Evolutionary conservation across 768 basidiomycete species (phyloP).

Genomic region (Pholiota microspora): DNA sequence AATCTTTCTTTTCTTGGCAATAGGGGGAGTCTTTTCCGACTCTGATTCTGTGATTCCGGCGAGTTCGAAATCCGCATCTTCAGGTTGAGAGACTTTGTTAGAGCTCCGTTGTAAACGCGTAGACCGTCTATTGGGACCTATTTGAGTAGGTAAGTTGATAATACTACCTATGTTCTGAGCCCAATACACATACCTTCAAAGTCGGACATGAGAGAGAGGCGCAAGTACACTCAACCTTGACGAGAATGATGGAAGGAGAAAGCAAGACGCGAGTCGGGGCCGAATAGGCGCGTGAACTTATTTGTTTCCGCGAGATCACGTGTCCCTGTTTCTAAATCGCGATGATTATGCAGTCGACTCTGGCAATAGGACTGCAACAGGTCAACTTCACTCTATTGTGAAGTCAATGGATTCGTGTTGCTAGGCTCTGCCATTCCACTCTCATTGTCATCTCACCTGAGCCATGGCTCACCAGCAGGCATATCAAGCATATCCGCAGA

Average conservation of each 20-base stretch:
- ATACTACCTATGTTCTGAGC: no score
- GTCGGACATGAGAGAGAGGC: no score
- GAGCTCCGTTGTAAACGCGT: background rate
- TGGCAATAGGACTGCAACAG: slow-evolving; percentile 13
- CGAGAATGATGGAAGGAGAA: background rate
- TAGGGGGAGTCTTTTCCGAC: background rate
- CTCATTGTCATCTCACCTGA: background rate
- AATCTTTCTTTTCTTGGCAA: background rate
- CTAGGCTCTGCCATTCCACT: no score
- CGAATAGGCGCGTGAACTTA: no score
- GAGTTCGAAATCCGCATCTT: background rate
- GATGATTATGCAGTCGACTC: slow-evolving; percentile 8
- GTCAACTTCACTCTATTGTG: slow-evolving; percentile 14
- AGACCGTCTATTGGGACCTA: background rate
- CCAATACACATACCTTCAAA: no score
- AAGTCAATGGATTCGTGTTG: slow-evolving; percentile 17
- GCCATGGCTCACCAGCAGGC: slow-evolving; percentile 53
- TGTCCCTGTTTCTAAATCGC: slow-evolving; percentile 23
- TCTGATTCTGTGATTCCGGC: background rate
- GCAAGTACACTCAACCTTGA: no score
- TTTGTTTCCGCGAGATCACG: slow-evolving; percentile 16
- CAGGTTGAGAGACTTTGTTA: background rate
- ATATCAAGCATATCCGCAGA: slow-evolving; percentile 46
- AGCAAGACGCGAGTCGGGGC: no score
- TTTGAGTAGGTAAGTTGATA: background rate